Base-by-base conservation (phyloP, 73 alveolate species). In the Paramecium caudatum region DNA sequence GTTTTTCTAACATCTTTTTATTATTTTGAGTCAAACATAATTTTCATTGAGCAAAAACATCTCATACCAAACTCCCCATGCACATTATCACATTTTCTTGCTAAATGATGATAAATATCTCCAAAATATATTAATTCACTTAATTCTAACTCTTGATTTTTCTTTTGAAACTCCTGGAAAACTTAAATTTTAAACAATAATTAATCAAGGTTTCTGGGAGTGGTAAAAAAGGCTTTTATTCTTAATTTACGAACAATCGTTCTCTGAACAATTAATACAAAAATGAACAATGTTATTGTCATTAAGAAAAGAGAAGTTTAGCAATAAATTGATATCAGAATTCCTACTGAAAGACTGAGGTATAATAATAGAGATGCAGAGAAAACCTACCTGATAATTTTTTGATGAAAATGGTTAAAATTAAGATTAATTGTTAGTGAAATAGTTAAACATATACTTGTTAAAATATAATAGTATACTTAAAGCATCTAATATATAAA, bases 21-120 rank as follows among this genome's bases (percentile, higher is more conserved):
- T 8, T 25, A 55, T 55, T 55, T 55, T 1, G 78, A 55, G 30
- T 55, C 78, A 55, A 55, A 55, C 7, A 41, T 23, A 2, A 55
- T 55, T 21, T 55, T 55, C 78, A 55, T 55, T 55, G 78, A 25
- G 30, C 78, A 55, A 55, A 55, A 55, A 8, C 78, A 55, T 55
- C 78, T 55, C 78, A 55, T 55, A 21, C 78, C 78, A 55, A 55
- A 55, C 30, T 55, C 78, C 30, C 45, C 9, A 55, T 55, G 30
- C 30, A 25, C 7, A 55, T 55, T 55, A 9, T 5, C 3, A 23
- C 78, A 55, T 55, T 55, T 55, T 25, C 30, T 55, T 21, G 78
- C 78, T 55, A 55, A 23, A 55, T 55, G 78, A 55, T 55, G 78
- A 55, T 55, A 55, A 23, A 55, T 55, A 3, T 55, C 45, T 3